A percentile compares a stretch with the other conserved stretches of the same genome.
These are phyloP conservation scores for Artemisia tridentata DNA, from an alignment of 129 eudicot species.

Conservation along the genomic window DNA sequence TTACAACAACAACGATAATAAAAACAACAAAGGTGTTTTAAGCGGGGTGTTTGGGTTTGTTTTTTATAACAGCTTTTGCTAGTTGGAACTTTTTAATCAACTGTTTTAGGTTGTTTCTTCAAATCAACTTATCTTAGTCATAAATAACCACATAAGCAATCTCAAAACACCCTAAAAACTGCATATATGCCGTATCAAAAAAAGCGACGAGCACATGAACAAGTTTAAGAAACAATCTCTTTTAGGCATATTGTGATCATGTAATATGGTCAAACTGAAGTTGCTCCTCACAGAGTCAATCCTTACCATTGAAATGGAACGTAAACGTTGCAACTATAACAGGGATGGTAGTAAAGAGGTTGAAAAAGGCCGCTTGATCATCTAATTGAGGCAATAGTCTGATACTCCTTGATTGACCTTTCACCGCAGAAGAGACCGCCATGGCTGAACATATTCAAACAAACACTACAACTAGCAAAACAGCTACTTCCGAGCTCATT, in stretches of 20 bases:
- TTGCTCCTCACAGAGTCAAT: not conserved
- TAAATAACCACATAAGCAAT: no score
- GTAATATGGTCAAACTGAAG: not conserved
- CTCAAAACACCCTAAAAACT: no score
- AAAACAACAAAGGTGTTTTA: no score
- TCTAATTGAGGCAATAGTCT: constrained; percentile 61
- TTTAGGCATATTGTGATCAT: not conserved
- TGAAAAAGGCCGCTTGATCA: constrained; percentile 60
- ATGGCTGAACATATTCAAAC: constrained; percentile 83
- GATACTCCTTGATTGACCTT: constrained; percentile 60
- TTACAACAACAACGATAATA: no score
- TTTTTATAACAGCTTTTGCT: no score
- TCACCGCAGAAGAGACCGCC: constrained; percentile 65
- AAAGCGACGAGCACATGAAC: no score
- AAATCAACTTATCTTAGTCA: no score
- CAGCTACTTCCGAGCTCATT: constrained; percentile 78
- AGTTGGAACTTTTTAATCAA: no score
- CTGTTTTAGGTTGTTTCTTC: no score
- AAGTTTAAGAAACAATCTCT: not conserved
- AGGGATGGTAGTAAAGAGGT: constrained; percentile 88
- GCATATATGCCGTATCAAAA: no score
- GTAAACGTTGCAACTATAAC: constrained; percentile 95
- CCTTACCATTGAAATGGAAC: constrained; percentile 90
- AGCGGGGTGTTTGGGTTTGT: not conserved
- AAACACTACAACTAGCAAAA: constrained; percentile 76